Conservation (phyloP, 2,329 filamentous ascomycete species). For the Cladosporium sp. region DNA sequence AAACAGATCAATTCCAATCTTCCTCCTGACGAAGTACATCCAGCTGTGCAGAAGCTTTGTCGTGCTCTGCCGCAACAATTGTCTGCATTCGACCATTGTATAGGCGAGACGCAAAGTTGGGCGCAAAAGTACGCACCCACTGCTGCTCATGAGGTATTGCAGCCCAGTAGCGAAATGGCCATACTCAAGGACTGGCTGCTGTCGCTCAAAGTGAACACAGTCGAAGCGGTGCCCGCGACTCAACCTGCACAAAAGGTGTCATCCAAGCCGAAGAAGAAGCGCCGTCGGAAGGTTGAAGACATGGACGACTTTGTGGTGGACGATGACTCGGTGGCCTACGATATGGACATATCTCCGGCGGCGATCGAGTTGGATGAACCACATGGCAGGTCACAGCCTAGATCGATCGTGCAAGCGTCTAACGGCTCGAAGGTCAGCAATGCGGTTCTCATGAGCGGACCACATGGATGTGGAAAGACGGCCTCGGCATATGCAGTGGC, state of each 20-base stretch:
- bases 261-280: slow-evolving; percentile 54
- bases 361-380: slow-evolving; percentile 38
- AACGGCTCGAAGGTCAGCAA: slow-evolving; percentile 55
- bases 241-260: slow-evolving; percentile 33
- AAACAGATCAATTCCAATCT: slow-evolving; percentile 16
- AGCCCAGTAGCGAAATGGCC: slow-evolving; percentile 64
- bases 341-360: slow-evolving; percentile 65
- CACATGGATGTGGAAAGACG: slow-evolving; percentile 87
- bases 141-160: slow-evolving; percentile 67
- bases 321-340: slow-evolving; percentile 68
- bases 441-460: slow-evolving; percentile 81
- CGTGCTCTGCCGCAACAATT: slow-evolving; percentile 56
- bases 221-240: slow-evolving; percentile 45
- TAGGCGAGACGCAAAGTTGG: slow-evolving; percentile 73
- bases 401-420: slow-evolving; percentile 35
- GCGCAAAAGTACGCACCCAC: slow-evolving; percentile 77
- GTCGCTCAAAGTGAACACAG: slow-evolving; percentile 69
- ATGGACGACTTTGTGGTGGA: slow-evolving; percentile 76
- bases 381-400: slow-evolving; percentile 17
- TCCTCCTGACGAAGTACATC: slow-evolving; percentile 40
- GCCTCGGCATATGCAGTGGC: slow-evolving; percentile 88
- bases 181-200: slow-evolving; percentile 78
- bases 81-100: slow-evolving; percentile 75
- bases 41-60: slow-evolving; percentile 59
- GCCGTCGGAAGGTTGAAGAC: slow-evolving; percentile 58